These are phyloP conservation scores for Candida sithepensis DNA, from an alignment of 805 yeast genomes.

Conservation along the genomic window DNA sequence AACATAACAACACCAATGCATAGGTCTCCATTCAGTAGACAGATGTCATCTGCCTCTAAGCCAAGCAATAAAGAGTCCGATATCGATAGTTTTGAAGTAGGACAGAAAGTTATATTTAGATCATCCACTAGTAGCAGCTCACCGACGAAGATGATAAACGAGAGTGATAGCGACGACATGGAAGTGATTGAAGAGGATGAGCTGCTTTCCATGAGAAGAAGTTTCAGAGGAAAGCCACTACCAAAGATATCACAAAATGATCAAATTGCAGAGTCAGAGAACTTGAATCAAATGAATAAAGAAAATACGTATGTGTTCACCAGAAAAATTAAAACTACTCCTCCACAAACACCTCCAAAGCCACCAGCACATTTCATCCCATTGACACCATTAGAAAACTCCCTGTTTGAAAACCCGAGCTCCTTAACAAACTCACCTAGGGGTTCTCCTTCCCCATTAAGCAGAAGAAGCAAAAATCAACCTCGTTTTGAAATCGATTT, in stretches of 20 bases:
- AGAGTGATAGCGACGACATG: slow-evolving; percentile 4
- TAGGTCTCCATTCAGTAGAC: not conserved
- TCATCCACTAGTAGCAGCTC: slow-evolving; percentile 13
- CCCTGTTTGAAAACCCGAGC: not conserved
- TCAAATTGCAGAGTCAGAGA: not conserved
- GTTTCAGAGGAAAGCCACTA: slow-evolving; percentile 17
- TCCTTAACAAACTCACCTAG: not conserved
- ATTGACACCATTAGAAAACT: slow-evolving; percentile 13
- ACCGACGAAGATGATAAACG: slow-evolving; percentile 3
- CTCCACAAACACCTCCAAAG: slow-evolving; percentile 17
- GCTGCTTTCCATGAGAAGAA: slow-evolving; percentile 12
- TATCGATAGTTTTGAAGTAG: slow-evolving; percentile 16
- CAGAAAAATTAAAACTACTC: not conserved
- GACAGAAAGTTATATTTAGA: slow-evolving; percentile 24
- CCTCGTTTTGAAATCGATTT: not conserved
- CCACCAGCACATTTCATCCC: slow-evolving; percentile 27
- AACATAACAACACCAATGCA: slow-evolving; percentile 1
- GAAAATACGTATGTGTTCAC: not conserved
- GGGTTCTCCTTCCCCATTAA: not conserved
- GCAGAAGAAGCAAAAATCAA: not conserved
- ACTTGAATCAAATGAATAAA: slow-evolving; percentile 1
- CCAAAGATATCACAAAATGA: slow-evolving; percentile 8
- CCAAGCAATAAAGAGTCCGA: not conserved
- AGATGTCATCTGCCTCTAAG: not conserved
- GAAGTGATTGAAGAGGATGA: slow-evolving; percentile 7